Base-by-base conservation (phyloP, 2,329 filamentous ascomycete species). In the Pezicula radicicola region DNA sequence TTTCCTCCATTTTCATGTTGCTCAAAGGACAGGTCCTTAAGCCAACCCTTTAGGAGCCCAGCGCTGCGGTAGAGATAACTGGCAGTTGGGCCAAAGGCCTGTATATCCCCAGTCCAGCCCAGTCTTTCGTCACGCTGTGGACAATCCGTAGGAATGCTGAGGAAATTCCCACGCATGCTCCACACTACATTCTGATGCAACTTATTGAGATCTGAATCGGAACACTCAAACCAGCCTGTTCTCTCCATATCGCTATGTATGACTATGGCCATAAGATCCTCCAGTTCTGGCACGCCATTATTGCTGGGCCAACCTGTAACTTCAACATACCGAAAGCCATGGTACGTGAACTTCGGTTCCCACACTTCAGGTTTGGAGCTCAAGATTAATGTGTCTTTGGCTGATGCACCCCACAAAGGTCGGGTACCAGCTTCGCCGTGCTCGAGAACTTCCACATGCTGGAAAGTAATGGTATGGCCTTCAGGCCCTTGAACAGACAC, bases 401-500 rank as follows among this genome's bases (percentile, higher is more conserved):
- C 65, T 52, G 69, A 68, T 4, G 72, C 72, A 18, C 52, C 50
- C 13, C 74, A 63, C 0, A 77, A 63, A 2, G 75, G 73, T 12
- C 71, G 64, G 9, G 62, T 68, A 1, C 65, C 66, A 2, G 75
- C 59, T 56, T 77, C 74, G 7, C 67, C 69, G 52, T 75, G 51
- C 51, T 83, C 77, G 4, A 84, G 68, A 10, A 80, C 79, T 60
- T 84, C 81, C 1, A 79, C 75, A 59, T 84, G 80, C 0, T 62
- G 63, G 13, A 84, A 65, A 4, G 66, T 70, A 18, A 83, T 71
- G 8, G 63, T 69, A 3, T 71, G 67, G 1, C 72, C 74, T 3
- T 61, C 59, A 0, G 68, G 64, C 0, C 69, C 73, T 37, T 57
- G 57, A 2, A 75, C 60, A 0, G 64, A 60, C 10, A 82, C 57